Conservation (phyloP, 2,329 filamentous ascomycete genomes). For the Periconia macrospinosa region DNA sequence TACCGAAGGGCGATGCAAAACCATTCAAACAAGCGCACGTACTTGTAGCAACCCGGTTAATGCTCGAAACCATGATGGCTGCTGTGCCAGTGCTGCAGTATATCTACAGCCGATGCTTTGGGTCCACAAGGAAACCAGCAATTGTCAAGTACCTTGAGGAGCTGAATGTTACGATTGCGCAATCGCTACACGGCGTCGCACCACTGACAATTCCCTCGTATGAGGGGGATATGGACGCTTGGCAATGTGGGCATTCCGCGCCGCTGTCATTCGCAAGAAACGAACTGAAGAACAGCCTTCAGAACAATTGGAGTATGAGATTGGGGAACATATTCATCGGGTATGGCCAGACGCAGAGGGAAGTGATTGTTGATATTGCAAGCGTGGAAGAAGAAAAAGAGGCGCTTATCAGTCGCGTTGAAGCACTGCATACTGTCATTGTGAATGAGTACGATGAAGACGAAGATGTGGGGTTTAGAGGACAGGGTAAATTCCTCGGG, state of each 20-base stretch:
- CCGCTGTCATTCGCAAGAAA: constrained; percentile 37
- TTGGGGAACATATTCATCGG: constrained; percentile 48
- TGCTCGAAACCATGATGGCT: constrained; percentile 47
- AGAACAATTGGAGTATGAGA: constrained; percentile 49
- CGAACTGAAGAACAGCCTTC: constrained; percentile 49
- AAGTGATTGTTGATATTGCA: constrained; percentile 46
- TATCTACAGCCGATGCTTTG: constrained; percentile 42
- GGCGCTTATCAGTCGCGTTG: constrained; percentile 19
- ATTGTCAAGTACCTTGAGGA: constrained; percentile 44
- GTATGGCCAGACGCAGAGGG: constrained; percentile 47
- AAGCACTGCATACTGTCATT: constrained; percentile 19
- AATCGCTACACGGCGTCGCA: constrained; percentile 25
- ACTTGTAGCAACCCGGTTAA: constrained; percentile 42
- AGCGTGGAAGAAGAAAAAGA: constrained; percentile 30
- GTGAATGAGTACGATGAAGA: constrained; percentile 9
- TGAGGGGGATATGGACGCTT: constrained; percentile 6
- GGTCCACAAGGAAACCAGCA: constrained; percentile 21
- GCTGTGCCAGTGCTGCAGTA: constrained; percentile 52
- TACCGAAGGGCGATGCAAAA: constrained; percentile 36
- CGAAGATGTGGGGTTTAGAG: neutral
- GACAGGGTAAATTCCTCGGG: neutral
- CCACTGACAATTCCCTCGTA: constrained; percentile 19
- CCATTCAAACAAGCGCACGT: constrained; percentile 44
- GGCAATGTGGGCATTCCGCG: constrained; percentile 4
- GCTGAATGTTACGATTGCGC: constrained; percentile 39